Evolutionary conservation across 225 moss, liverwort and hornwort genomes (phyloP).

Genomic region (Pleurozium schreberi): DNA sequence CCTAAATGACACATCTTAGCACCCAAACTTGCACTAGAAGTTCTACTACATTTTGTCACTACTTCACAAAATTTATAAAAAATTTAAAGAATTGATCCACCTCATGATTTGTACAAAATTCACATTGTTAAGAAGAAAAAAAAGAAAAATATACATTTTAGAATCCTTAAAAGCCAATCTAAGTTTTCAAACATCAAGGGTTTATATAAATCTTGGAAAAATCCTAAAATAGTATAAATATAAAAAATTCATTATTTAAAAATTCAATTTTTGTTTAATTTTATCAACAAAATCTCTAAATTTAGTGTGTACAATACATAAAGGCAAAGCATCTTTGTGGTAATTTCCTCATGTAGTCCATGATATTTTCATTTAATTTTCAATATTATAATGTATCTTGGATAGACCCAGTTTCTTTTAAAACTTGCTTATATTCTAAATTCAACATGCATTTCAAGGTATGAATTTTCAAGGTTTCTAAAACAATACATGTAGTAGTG

Average conservation of each 20-base stretch:
- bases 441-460: too few relatives aligned
- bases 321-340: too few relatives aligned
- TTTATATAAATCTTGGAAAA: too few relatives aligned
- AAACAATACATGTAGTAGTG: not conserved
- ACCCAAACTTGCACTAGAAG: not conserved
- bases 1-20: not conserved
- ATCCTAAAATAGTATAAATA: not conserved
- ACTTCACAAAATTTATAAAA: not conserved
- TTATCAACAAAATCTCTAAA: not conserved
- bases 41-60: not conserved
- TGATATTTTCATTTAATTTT: not conserved
- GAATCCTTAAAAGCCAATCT: not conserved
- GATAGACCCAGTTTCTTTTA: fast-evolving
- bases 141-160: not conserved
- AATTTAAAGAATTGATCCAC: not conserved
- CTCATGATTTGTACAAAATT: not conserved
- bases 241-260: not conserved
- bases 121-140: not conserved
- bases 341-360: not conserved
- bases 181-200: fast-evolving
- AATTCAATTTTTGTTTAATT: not conserved
- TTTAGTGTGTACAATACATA: not conserved
- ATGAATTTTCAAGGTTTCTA: not conserved
- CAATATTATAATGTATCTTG: not conserved
- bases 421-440: too few relatives aligned